Percentiles rank a stretch among this genome's conserved stretches.
Conservation (phyloP, 371 early-diverging fungal species). For the Mucor racemosus region DNA sequence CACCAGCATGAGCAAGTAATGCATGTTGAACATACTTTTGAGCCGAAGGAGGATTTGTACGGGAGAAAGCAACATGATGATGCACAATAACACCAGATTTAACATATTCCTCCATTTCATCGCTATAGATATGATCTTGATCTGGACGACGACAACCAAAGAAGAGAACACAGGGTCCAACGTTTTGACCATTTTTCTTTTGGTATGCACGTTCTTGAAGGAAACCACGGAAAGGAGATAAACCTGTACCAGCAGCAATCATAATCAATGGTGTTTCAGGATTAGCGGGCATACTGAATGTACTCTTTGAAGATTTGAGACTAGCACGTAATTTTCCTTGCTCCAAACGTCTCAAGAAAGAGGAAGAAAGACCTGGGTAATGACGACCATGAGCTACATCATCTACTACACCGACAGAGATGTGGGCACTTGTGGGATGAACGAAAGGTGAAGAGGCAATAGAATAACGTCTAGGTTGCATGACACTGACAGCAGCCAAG, state of each 20-base stretch:
- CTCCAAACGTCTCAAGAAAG: constrained; percentile 21
- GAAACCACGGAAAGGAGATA: constrained; percentile 90
- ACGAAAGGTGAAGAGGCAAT: constrained; percentile 52
- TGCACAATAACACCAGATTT: constrained; percentile 48
- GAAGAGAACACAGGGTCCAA: constrained; percentile 56
- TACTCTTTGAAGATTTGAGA: constrained; percentile 42
- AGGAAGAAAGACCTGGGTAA: constrained; percentile 47
- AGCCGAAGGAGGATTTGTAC: constrained; percentile 27
- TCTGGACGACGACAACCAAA: constrained; percentile 79
- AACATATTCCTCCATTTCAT: constrained; percentile 63
- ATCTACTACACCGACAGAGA: constrained; percentile 45
- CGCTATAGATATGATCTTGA: constrained; percentile 74
- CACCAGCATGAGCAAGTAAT: constrained; percentile 35
- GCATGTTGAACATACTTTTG: constrained; percentile 48
- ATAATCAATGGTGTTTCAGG: constrained; percentile 52
- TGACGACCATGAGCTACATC: constrained; percentile 39
- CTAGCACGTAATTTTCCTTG: constrained; percentile 25
- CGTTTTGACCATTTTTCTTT: constrained; percentile 21
- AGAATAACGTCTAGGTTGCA: constrained; percentile 60
- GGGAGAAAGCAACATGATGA: constrained; percentile 75
- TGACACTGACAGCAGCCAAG: constrained; percentile 45
- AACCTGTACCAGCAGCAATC: constrained; percentile 79
- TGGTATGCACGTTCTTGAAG: constrained; percentile 47
- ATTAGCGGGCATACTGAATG: constrained; percentile 43
- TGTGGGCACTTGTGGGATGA: constrained; percentile 28